Percentiles rank a stretch among this genome's conserved stretches.
These are phyloP conservation scores for Neopestalotiopsis sp. DNA, from an alignment of 2,329 filamentous ascomycete genomes.

Conservation along the genomic window DNA sequence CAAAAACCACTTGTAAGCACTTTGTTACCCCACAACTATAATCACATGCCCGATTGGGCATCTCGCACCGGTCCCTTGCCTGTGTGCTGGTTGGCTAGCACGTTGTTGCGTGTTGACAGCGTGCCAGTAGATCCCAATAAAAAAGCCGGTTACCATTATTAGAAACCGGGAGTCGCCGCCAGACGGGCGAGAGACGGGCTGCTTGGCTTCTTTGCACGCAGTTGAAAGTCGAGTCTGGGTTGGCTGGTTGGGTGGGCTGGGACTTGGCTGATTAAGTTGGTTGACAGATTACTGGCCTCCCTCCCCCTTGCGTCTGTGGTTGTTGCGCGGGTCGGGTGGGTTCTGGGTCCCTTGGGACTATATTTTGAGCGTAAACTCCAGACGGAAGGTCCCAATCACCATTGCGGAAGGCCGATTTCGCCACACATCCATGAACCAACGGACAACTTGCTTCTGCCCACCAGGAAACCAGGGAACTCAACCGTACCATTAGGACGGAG, in stretches of 20 bases:
- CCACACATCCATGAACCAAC: not conserved
- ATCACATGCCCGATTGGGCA: constrained; percentile 10
- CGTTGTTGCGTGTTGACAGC: constrained; percentile 1
- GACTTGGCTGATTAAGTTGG: too few relatives aligned
- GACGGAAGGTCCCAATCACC: constrained; percentile 13
- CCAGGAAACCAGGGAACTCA: too few relatives aligned
- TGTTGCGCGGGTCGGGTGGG: not conserved
- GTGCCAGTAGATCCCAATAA: constrained; percentile 11
- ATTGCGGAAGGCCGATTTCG: constrained; percentile 8
- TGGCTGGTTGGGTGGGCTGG: too few relatives aligned
- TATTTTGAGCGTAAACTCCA: constrained; percentile 3
- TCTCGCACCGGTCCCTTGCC: not conserved
- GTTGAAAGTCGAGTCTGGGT: too few relatives aligned
- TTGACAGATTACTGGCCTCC: too few relatives aligned
- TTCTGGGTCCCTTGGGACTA: not conserved
- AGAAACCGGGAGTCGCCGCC: not conserved
- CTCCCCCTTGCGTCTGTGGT: not conserved
- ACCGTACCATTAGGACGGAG: too few relatives aligned
- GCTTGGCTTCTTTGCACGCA: not conserved
- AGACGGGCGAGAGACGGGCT: not conserved
- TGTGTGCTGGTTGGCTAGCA: constrained; percentile 7
- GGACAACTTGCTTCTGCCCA: not conserved
- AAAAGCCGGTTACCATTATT: not conserved
- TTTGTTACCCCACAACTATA: constrained; percentile 5
- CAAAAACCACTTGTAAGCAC: not conserved